Base-by-base conservation (phyloP, 2,329 filamentous ascomycete species). In the Fusarium sublunatum region DNA sequence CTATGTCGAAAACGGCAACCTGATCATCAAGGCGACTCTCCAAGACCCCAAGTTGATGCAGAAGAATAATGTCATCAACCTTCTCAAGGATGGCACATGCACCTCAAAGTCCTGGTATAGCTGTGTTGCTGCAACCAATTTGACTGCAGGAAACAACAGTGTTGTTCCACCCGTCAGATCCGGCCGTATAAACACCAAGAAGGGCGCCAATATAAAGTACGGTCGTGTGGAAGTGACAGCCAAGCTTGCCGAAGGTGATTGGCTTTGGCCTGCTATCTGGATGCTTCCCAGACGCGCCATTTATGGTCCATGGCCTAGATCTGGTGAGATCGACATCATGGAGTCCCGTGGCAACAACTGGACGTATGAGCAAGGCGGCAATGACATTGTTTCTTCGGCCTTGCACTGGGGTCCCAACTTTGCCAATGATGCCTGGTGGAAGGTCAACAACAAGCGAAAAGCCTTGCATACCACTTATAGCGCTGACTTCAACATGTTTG, bases 251-350 rank as follows among this genome's bases (percentile, higher is more conserved):
- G 76, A 81, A 43, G 92, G 92, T 50, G 91, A 95, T 78, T 95
- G 92, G 92, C 83, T 96, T 10, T 95, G 92, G 92, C 92, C 92
- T 3, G 91, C 91, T n/a, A 94, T 96, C 70, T 93, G 91, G 90
- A 91, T 96, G 90, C 81, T 95, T 80, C 92, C 92, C 2, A 86
- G 86, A 42, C 81, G 88, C 39, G 82, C 87, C 50, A 87, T 80
- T 1, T 96, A 95, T 73, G 92, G 92, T 1, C 70, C 82, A 1
- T 96, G 92, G 92, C 92, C 92, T 2, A 77, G 81, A 7, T 93
- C 90, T 8, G 92, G 92, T 41, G 91, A 95, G 76, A 95, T 96
- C 47, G 92, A 96, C 73, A 91, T 96, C 51, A 80, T 87, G 71
- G 91, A 95, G 77, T 88, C 87, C 26, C 90, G 92, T 53, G 92